These are phyloP conservation scores for Dactylis glomerata DNA, from an alignment of 176 grass and related monocot genomes.

Conservation along the genomic window DNA sequence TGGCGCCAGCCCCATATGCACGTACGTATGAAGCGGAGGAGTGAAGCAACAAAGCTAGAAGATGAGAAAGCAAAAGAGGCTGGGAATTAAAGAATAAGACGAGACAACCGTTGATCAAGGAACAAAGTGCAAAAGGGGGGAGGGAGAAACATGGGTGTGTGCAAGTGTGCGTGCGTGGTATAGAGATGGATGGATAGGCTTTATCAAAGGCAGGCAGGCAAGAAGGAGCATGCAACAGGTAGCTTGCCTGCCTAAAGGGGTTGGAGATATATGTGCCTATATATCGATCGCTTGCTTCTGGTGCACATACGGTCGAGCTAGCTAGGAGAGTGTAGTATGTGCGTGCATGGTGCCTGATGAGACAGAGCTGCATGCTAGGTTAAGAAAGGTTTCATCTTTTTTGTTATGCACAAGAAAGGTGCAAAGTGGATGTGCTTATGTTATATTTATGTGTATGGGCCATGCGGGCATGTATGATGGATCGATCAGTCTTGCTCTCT, in stretches of 20 bases:
- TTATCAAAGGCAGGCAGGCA: constrained; percentile 45
- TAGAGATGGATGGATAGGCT: constrained; percentile 35
- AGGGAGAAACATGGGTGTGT: constrained; percentile 45
- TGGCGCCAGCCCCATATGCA: not conserved
- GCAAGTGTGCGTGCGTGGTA: constrained; percentile 26
- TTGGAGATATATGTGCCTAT: constrained; percentile 29
- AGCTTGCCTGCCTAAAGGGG: constrained; percentile 27
- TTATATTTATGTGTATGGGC: constrained; percentile 20
- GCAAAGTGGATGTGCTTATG: constrained; percentile 23
- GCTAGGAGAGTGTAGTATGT: not conserved
- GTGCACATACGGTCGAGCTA: not conserved
- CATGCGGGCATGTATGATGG: constrained; percentile 21
- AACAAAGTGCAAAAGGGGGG: constrained; percentile 49
- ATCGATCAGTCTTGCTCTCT: not conserved
- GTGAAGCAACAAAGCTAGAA: constrained; percentile 20
- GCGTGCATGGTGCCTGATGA: not conserved
- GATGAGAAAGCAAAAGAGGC: constrained; percentile 36
- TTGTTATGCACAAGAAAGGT: constrained; percentile 40
- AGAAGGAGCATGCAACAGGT: constrained; percentile 32
- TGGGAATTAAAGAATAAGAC: constrained; percentile 47
- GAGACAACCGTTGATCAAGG: constrained; percentile 49
- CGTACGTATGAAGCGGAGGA: not conserved
- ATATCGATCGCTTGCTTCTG: constrained; percentile 16
- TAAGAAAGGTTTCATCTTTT: constrained; percentile 53
- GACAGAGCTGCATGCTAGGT: constrained; percentile 2